These are phyloP conservation scores for Cymbidium sinense DNA, from an alignment of 106 monocot species.

Conservation along the genomic window DNA sequence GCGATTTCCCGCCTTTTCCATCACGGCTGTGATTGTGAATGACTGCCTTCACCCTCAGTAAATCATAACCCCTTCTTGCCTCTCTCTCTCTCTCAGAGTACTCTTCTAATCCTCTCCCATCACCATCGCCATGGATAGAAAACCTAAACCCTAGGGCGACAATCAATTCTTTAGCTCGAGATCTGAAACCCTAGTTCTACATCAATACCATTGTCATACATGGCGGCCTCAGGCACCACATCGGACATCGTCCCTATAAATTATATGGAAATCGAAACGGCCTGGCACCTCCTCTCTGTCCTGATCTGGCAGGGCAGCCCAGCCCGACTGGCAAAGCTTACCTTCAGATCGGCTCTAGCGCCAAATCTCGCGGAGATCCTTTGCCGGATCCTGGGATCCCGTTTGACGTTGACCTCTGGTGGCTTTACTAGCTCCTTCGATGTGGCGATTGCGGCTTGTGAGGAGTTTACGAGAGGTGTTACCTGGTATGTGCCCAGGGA, in stretches of 20 bases:
- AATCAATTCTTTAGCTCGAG: neutral
- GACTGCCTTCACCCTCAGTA: neutral
- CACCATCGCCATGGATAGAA: neutral
- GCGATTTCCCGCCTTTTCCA: neutral
- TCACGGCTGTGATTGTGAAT: neutral
- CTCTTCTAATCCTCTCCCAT: neutral
- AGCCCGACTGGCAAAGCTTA: constrained; percentile 35
- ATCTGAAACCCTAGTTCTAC: constrained; percentile 6
- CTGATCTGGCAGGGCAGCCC: constrained; percentile 54
- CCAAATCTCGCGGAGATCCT: constrained; percentile 40
- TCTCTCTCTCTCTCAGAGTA: neutral
- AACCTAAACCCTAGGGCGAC: neutral
- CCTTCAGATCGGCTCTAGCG: constrained; percentile 7
- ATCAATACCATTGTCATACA: neutral
- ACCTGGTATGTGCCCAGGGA: constrained; percentile 15
- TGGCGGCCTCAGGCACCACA: neutral
- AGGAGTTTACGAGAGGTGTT: constrained; percentile 15
- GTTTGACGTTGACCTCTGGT: constrained; percentile 24
- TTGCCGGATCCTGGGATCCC: constrained; percentile 59
- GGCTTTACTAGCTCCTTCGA: constrained; percentile 35
- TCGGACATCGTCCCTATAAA: neutral
- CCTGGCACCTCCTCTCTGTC: constrained; percentile 65
- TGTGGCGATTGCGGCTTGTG: constrained; percentile 17
- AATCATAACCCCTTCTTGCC: neutral
- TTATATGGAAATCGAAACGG: constrained; percentile 28